A percentile compares a stretch with the other conserved stretches of the same genome.
Conservation (phyloP, 164 flowering plant species). For the Akebia trifoliata region DNA sequence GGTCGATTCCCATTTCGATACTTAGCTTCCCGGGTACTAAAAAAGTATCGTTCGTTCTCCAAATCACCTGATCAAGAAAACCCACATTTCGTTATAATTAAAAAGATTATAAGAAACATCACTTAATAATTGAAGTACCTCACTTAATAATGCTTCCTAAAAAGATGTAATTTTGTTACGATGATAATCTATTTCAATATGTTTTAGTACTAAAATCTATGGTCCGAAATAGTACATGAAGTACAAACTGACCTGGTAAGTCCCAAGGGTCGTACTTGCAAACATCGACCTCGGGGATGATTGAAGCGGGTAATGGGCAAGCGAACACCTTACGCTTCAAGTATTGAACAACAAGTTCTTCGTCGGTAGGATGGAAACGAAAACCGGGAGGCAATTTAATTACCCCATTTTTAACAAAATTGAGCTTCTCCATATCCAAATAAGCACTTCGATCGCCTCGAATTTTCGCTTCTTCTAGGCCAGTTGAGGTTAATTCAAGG, state of each 20-base stretch:
- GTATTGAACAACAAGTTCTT: constrained; percentile 71
- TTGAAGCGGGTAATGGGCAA: constrained; percentile 61
- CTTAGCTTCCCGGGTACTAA: constrained; percentile 46
- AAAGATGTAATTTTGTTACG: no score
- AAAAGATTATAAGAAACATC: no score
- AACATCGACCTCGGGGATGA: constrained; percentile 63
- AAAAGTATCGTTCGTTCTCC: constrained; percentile 59
- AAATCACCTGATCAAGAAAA: constrained; percentile 41
- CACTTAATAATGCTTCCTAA: no score
- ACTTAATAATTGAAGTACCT: no score
- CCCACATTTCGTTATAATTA: neutral
- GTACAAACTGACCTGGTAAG: constrained; percentile 54
- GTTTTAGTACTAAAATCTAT: neutral
- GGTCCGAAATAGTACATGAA: neutral
- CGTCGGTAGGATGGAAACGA: constrained; percentile 79
- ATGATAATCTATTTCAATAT: neutral
- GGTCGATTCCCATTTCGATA: constrained; percentile 36
- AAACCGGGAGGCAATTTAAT: constrained; percentile 79
- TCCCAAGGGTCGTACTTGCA: constrained; percentile 69
- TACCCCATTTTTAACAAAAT: constrained; percentile 47
- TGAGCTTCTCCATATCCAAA: constrained; percentile 33
- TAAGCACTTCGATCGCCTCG: no score
- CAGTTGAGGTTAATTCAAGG: no score
- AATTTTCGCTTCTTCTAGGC: no score
- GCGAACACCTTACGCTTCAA: constrained; percentile 49